These are phyloP conservation scores for Flaveria linearis DNA, from an alignment of 129 eudicot species.

Conservation along the genomic window DNA sequence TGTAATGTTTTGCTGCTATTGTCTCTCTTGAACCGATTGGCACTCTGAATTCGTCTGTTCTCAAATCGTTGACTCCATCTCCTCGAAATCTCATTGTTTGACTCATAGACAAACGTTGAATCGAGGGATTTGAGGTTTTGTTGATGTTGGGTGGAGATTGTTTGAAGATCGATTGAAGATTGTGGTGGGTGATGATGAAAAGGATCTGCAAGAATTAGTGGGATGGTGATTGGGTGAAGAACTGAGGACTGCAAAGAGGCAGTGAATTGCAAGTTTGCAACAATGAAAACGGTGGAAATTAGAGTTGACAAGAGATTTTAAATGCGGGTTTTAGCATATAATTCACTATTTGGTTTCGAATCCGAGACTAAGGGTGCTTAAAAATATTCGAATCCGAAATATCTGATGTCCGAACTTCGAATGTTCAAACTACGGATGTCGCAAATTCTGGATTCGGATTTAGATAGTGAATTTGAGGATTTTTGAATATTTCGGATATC, in stretches of 20 bases:
- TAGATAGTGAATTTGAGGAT: too few species aligned
- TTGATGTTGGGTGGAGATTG: not conserved
- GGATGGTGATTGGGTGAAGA: constrained; percentile 18
- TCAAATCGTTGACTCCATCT: constrained; percentile 19
- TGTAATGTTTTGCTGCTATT: constrained; percentile 6
- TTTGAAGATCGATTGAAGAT: not conserved
- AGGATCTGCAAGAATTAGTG: constrained; percentile 20
- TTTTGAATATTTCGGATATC: too few species aligned
- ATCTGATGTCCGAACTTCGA: too few species aligned
- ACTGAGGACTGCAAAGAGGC: not conserved
- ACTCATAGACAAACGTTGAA: constrained; percentile 15
- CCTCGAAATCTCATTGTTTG: constrained; percentile 36
- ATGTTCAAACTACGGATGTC: too few species aligned
- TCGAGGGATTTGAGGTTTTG: not conserved
- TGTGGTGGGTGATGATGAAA: constrained; percentile 22
- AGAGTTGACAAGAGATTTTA: constrained; percentile 25
- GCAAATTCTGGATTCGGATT: too few species aligned
- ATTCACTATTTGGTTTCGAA: too few species aligned
- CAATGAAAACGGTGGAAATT: constrained; percentile 13
- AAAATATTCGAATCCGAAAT: too few species aligned
- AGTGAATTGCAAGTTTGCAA: not conserved
- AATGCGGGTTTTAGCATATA: constrained; percentile 1
- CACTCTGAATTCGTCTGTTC: constrained; percentile 26
- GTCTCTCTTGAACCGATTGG: constrained; percentile 29
- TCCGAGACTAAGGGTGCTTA: too few species aligned